These are phyloP conservation scores for Cladosporium sp. DNA, from an alignment of 2,329 filamentous ascomycete genomes.

Conservation along the genomic window DNA sequence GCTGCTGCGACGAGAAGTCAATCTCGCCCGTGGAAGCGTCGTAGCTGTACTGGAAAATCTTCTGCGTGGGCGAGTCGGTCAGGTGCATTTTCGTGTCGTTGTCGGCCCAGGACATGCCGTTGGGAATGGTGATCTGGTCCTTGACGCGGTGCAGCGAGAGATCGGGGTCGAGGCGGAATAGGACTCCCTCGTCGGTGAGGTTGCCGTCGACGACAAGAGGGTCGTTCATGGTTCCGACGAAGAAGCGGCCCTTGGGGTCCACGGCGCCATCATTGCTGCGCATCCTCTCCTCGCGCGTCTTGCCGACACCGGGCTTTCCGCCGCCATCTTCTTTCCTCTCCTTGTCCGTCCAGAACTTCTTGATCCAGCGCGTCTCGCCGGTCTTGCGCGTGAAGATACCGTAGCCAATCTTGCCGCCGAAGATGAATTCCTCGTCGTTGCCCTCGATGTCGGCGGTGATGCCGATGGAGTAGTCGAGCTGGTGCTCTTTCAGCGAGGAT, in stretches of 20 bases:
- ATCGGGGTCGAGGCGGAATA: constrained; percentile 71
- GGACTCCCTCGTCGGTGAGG: constrained; percentile 57
- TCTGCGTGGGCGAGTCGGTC: constrained; percentile 72
- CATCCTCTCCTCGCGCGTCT: constrained; percentile 47
- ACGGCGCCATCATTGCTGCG: constrained; percentile 80
- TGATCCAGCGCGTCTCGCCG: constrained; percentile 58
- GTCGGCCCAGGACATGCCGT: constrained; percentile 79
- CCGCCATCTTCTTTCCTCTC: constrained; percentile 46
- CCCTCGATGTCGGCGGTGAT: constrained; percentile 74
- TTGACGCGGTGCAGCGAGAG: constrained; percentile 62
- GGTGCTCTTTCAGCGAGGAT: constrained; percentile 55
- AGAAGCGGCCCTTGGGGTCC: constrained; percentile 79
- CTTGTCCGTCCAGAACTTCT: constrained; percentile 56
- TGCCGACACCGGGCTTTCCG: constrained; percentile 42
- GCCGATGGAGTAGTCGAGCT: constrained; percentile 60
- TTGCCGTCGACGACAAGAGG: constrained; percentile 47
- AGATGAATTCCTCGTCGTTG: constrained; percentile 69
- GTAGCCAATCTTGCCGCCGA: constrained; percentile 79
- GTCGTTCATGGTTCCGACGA: constrained; percentile 86
- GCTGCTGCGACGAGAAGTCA: constrained; percentile 65
- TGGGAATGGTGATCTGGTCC: constrained; percentile 72
- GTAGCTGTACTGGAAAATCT: constrained; percentile 77
- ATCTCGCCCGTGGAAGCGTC: constrained; percentile 63
- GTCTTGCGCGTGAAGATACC: constrained; percentile 71
- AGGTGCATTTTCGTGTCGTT: constrained; percentile 77